These are phyloP conservation scores for Cyamopsis tetragonoloba DNA, from an alignment of 306 rosid genomes.

Conservation along the genomic window DNA sequence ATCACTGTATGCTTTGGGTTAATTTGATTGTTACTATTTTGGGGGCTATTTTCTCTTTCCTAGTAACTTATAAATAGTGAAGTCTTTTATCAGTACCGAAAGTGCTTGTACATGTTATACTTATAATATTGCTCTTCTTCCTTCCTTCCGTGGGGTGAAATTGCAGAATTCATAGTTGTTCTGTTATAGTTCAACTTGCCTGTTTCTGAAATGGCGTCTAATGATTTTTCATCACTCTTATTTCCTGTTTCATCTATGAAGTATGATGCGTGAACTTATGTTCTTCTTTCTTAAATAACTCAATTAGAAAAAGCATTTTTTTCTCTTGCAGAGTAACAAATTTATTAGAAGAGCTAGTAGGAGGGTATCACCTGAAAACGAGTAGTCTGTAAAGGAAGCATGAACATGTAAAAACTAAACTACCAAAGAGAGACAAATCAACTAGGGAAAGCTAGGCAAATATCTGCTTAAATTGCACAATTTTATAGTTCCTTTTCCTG, in stretches of 20 bases:
- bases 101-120: neutral
- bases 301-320: neutral
- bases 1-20: neutral
- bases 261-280: neutral
- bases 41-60: neutral
- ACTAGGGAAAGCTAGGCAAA: neutral
- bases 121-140: neutral
- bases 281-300: slow-evolving; percentile 18
- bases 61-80: neutral
- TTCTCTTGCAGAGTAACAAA: neutral
- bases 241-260: neutral
- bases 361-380: neutral
- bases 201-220: slow-evolving; percentile 12
- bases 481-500: neutral
- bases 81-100: neutral
- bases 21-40: slow-evolving; percentile 1
- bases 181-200: neutral
- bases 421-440: neutral
- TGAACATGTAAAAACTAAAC: neutral
- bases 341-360: neutral
- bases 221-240: neutral
- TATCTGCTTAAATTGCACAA: neutral
- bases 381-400: neutral
- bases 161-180: neutral
- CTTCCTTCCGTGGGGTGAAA: neutral